Conservation (phyloP, 352 stramenopile genomes). For the Phytophthora crassamura region DNA sequence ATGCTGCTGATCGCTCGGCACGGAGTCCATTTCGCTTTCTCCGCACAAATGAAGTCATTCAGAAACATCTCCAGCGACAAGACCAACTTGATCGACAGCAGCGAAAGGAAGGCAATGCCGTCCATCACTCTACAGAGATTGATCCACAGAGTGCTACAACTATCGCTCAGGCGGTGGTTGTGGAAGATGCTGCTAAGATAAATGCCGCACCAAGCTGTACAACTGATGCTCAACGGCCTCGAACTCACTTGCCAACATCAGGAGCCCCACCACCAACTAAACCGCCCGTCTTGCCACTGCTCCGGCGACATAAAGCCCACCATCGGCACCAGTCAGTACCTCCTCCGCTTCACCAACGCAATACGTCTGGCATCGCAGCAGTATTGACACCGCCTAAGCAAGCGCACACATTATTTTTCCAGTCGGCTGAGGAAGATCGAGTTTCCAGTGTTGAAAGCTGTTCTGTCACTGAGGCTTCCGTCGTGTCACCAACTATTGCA, state of each 20-base stretch:
- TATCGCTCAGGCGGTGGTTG: not conserved
- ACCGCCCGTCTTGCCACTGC: conserved; percentile 13
- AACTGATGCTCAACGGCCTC: not conserved
- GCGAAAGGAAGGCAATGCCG: not conserved
- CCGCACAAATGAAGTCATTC: conserved; percentile 23
- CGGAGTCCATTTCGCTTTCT: conserved; percentile 17
- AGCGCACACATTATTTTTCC: conserved; percentile 33
- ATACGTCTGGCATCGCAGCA: not conserved
- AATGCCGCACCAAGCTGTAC: not conserved
- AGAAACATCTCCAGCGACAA: conserved; percentile 17
- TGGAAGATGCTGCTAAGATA: not conserved
- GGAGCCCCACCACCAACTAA: not conserved
- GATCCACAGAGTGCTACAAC: not conserved
- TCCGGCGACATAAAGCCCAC: conserved; percentile 29
- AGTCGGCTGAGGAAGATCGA: conserved; percentile 17
- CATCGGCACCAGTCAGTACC: conserved; percentile 23
- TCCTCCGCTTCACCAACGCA: conserved; percentile 16
- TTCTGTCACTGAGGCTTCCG: conserved; percentile 18
- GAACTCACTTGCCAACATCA: not conserved
- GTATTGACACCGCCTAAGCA: conserved; percentile 20
- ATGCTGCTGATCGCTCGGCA: not conserved
- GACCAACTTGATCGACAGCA: conserved; percentile 12
- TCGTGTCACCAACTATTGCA: conserved; percentile 6
- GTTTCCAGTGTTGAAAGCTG: conserved; percentile 22
- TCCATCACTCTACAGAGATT: not conserved